Evolutionary conservation across 768 basidiomycete species (phyloP).

Genomic region (Hortiboletus flavorubellus): DNA sequence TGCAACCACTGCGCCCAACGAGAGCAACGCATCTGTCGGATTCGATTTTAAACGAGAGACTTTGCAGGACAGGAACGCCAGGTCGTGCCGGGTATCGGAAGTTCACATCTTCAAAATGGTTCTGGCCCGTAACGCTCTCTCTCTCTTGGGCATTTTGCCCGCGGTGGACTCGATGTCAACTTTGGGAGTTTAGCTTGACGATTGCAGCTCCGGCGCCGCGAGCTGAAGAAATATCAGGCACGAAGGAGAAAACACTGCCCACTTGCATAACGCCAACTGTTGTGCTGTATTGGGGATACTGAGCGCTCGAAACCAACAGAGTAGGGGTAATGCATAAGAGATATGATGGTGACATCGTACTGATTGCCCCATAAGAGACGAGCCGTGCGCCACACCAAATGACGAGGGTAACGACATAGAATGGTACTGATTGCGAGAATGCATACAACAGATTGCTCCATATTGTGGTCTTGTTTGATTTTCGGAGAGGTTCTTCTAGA

Average conservation of each 20-base stretch:
- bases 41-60: conserved; percentile 64
- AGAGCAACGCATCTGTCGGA: conserved; percentile 80
- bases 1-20: conserved; percentile 78
- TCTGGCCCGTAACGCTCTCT: conserved; percentile 52
- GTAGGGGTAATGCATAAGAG: conserved; percentile 49
- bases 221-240: conserved; percentile 86
- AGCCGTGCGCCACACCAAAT: conserved; percentile 75
- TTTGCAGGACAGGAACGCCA: conserved; percentile 77
- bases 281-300: conserved; percentile 45
- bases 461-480: conserved; percentile 62
- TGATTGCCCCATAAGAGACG: conserved; percentile 51
- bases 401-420: conserved; percentile 80
- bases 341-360: conserved; percentile 68
- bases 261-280: conserved; percentile 85
- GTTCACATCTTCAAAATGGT: conserved; percentile 74
- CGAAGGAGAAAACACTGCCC: conserved; percentile 79
- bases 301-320: background rate
- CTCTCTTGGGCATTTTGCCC: conserved; percentile 49
- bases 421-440: conserved; percentile 67
- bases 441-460: conserved; percentile 68
- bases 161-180: conserved; percentile 76
- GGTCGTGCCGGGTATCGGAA: conserved; percentile 92
- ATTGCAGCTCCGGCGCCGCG: conserved; percentile 73
- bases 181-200: conserved; percentile 63
- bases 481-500: conserved; percentile 65